Conservation (phyloP, 2,329 filamentous ascomycete genomes). For the Penicillium capsulatum region DNA sequence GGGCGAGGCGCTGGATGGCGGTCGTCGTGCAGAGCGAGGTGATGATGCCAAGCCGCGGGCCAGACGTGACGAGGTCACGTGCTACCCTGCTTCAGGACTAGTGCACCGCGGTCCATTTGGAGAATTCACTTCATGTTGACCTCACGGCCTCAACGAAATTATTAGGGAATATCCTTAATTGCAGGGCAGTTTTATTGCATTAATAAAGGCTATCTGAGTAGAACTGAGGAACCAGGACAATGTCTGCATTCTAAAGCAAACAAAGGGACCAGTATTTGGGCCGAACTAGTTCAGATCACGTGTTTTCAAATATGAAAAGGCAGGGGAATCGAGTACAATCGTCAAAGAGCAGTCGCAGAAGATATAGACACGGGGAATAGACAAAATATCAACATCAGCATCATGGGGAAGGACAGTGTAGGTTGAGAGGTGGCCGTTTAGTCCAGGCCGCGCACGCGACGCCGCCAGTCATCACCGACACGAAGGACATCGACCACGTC, state of each 20-base stretch:
- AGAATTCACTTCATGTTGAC: not conserved
- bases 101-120: not conserved
- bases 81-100: slow-evolving; percentile 2
- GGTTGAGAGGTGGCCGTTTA: slow-evolving; percentile 24
- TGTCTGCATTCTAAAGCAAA: slow-evolving; percentile 1
- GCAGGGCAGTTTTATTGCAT: too few relatives aligned
- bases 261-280: not conserved
- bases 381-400: slow-evolving; percentile 25
- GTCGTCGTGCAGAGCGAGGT: slow-evolving; percentile 32
- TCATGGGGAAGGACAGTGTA: slow-evolving; percentile 6
- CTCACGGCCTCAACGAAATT: too few relatives aligned
- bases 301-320: slow-evolving; percentile 5
- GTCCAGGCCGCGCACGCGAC: slow-evolving; percentile 65
- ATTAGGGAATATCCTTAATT: too few relatives aligned
- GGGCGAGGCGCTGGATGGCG: slow-evolving; percentile 20
- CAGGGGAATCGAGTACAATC: slow-evolving; percentile 26
- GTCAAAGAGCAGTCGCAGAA: slow-evolving; percentile 17
- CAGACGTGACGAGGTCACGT: slow-evolving; percentile 24
- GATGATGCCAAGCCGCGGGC: slow-evolving; percentile 39
- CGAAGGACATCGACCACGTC: slow-evolving; percentile 80
- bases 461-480: slow-evolving; percentile 81
- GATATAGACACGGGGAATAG: slow-evolving; percentile 22
- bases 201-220: too few relatives aligned
- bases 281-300: slow-evolving; percentile 9
- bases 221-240: slow-evolving; percentile 3